Percentiles rank a stretch among this genome's conserved stretches.
Conservation (phyloP, 2,329 filamentous ascomycete species). For the Westerdykella sp. region DNA sequence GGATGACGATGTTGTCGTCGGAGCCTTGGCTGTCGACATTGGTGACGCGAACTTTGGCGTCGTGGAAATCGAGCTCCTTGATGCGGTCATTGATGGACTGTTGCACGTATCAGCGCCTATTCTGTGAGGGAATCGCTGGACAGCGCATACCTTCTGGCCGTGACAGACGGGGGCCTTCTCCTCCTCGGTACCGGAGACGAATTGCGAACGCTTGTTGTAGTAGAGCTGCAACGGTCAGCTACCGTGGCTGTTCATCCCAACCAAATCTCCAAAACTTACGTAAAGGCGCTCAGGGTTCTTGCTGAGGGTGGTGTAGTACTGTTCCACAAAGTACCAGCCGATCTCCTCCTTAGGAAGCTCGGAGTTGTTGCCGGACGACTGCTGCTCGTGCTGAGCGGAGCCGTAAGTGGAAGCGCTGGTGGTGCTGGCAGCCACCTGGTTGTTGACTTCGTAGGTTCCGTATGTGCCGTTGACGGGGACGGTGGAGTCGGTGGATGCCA, state of each 20-base stretch:
- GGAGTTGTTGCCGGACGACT: slow-evolving; percentile 18
- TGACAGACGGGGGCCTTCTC: slow-evolving; percentile 81
- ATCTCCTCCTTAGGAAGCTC: slow-evolving; percentile 80
- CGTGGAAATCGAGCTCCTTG: slow-evolving; percentile 85
- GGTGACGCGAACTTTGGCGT: slow-evolving; percentile 96
- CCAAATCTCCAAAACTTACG: slow-evolving; percentile 32
- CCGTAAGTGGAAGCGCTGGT: slow-evolving; percentile 21
- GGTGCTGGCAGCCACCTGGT: slow-evolving; percentile 24
- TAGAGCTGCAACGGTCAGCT: slow-evolving; percentile 56
- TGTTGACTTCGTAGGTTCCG: slow-evolving; percentile 38
- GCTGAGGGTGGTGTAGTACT: slow-evolving; percentile 97
- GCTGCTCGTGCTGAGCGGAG: slow-evolving; percentile 23
- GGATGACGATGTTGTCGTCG: slow-evolving; percentile 88
- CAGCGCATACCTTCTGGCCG: slow-evolving; percentile 68
- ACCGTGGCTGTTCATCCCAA: neutral
- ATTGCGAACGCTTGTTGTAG: slow-evolving; percentile 93
- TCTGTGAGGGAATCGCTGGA: neutral
- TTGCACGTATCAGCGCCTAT: slow-evolving; percentile 12
- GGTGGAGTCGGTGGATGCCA: slow-evolving; percentile 32
- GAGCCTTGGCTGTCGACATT: slow-evolving; percentile 97
- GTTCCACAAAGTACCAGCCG: slow-evolving; percentile 98
- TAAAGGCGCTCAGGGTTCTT: slow-evolving; percentile 90
- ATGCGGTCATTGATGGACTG: slow-evolving; percentile 93
- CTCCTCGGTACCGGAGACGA: slow-evolving; percentile 86
- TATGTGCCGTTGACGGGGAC: slow-evolving; percentile 46